phyloP scores from a whole-genome alignment of 495 filamentous ascomycete genomes.

The Neurospora pannonica region DNA sequence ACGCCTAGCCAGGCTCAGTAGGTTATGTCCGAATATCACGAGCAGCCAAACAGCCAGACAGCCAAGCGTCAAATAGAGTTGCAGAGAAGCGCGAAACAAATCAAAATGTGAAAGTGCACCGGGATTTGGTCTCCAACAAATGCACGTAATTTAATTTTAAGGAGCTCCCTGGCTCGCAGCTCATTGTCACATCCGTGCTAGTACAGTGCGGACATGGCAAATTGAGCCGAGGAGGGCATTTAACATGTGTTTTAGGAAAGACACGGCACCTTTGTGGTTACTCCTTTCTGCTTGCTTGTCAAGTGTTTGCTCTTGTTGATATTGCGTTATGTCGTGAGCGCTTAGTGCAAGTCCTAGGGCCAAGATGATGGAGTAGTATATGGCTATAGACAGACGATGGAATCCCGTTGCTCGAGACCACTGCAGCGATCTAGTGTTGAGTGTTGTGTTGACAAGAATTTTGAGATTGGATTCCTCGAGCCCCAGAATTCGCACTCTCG shows the following conservation, averaged over 20 bases:
- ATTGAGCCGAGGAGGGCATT: not conserved
- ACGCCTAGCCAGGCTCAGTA: not conserved
- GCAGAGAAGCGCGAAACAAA: not conserved
- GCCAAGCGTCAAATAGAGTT: not conserved
- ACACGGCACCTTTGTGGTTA: not conserved
- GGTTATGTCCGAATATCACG: not conserved
- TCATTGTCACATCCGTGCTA: not conserved
- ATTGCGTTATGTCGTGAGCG: not conserved
- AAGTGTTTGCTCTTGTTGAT: not conserved
- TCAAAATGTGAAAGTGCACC: not conserved
- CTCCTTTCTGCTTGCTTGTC: not conserved
- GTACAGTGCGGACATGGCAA: not conserved
- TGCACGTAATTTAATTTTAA: not conserved
- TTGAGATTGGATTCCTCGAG: conserved; percentile 2
- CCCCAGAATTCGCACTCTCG: not conserved
- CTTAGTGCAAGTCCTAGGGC: not conserved
- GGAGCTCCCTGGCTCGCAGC: not conserved
- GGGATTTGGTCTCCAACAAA: not conserved
- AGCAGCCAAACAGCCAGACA: not conserved
- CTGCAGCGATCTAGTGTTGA: not conserved
- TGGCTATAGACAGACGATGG: not conserved
- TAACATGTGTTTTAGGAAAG: not conserved
- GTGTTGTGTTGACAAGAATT: not conserved
- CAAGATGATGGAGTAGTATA: not conserved
- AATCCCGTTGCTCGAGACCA: not conserved